Base-by-base conservation (phyloP, 2,329 filamentous ascomycete genomes). In the Epichloe bromicola region DNA sequence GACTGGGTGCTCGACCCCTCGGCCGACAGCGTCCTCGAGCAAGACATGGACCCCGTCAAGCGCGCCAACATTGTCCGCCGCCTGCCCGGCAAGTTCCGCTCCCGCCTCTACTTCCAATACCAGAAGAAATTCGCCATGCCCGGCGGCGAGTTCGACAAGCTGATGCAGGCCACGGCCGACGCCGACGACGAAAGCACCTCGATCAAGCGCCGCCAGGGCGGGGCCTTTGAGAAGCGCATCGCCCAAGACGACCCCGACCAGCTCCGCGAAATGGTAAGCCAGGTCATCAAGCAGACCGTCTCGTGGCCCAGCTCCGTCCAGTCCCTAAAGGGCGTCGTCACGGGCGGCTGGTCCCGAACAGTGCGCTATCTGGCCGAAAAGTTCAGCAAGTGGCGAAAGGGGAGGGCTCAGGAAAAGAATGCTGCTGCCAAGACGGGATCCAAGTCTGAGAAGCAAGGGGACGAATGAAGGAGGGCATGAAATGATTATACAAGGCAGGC, bases 11-110 rank as follows among this genome's bases (percentile, higher is more conserved):
- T 71, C 48, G 64, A 70, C 48, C 64, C 1, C 1, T 68, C 74
- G 12, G 73, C 79, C 26, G 82, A 93, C 57, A 76, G 87, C 57
- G 75, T 71, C 15, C 73, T 98, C 19, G 74, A 77, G 41, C 93
- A 98, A 67, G 89, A 97, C 61, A 94, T 97, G 89, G 87, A 95
- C 60, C 87, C 90, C 0, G 71, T 87, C 52, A 89, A 86, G 61
- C 83, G 93, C 52, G 88, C 87, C 17, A 98, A 98, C 67, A 98
- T 98, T 88, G 91, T 98, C 10, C 82, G 93, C 5, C 84, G 93
- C 12, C 73, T 98, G 11, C 93, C 93, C 4, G 85, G 85, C 60
- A 76, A 82, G 5, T 97, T 98, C 75, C 81, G 93, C 38, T 80
- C 86, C 50, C 90, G 88, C 53, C 73, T 98, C 0, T 98, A 98